Base-by-base conservation (phyloP, 2,329 filamentous ascomycete species). In the Alternaria alternata region DNA sequence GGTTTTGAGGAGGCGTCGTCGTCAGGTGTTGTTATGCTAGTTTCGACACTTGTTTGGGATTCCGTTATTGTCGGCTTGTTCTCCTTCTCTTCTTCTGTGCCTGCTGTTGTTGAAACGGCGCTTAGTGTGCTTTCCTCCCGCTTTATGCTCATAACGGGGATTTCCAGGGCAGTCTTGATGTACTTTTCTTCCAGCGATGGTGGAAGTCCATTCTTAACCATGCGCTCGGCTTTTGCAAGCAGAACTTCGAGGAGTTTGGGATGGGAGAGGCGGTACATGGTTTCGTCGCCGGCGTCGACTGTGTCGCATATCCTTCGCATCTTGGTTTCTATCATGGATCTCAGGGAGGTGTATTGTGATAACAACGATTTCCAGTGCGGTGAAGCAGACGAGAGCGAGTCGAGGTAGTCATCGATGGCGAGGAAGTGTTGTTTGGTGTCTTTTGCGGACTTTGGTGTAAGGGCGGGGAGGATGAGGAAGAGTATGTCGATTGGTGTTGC, bases 181-280 rank as follows among this genome's bases (percentile, higher is more conserved):
- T 97, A 96, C 42, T 87, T 89, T 47, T 95, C 91, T 74, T 97
- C 94, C 84, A 99, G 86, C 68, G 90, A 96, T 7, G 82, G 80
- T 2, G 95, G 93, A 9, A 98, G 80, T 0, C 88, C 87, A 1
- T 80, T 81, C 5, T 81, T 78, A n/a, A 84, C 83, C 84, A 96
- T 90, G 5, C 83, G 83, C 62, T 84, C 83, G 5, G 93, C 93
- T 77, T 97, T 98, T 18, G 78, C 73, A 7, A 94, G 64, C 1
- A 98, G 73, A 56, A 89, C 84, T 2, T 78, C 73, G 7, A 90
- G 72, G 1, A 97, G 84, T 74, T 93, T 96, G 12, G 83, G 80
- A 70, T 91, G 85, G 68, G 85, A 95, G 24, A 96, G 81, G 12
- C 93, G 88, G 78, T 91, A 97, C 91, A 97, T 93, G 55, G 81